Evolutionary conservation across 495 filamentous ascomycete species (phyloP), one percentile per base, ranked within the genome.

Genomic region (Acidiella bohemica): DNA sequence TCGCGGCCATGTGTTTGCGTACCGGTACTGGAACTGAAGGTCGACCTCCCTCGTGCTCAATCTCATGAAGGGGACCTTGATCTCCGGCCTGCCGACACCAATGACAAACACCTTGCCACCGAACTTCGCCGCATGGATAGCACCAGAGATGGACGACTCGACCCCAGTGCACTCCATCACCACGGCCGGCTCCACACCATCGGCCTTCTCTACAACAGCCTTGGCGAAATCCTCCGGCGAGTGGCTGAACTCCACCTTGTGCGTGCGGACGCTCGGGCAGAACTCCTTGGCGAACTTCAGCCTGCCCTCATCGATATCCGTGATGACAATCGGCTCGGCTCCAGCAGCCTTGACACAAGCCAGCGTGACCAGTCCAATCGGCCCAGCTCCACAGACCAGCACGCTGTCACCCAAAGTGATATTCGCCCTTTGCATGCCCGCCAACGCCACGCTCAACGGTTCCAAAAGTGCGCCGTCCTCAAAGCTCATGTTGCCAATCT

Each of bases 51-150:
- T 72, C 11, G 84, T 88, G 53, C 80, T 86, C 22, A 83, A 67
- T 47, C 84, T 69, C 84, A 93, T 93, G 62, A 93, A 95, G 26
- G 86, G 86, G 47, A 93, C 79, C 55, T 74, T 80, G 69, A 93
- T 86, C 72, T 93, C 84, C 54, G 84, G 84, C 75, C 81, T 90
- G 47, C 86, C 86, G 2, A 93, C 86, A 19, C 86, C 86, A 49
- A 90, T 85, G 32, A 93, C 76, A 53, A 93, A 93, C 24, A 95
- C 86, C 66, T 87, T 90, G 40, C 86, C 86, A 41, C 85, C 86
- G 51, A 93, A 93, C 59, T 86, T 84, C 49, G 85, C 73, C 23
- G 80, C 77, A 70, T 81, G 84, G 58, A 95, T 86, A 31, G 84
- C 82, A 24, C 83, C 72, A 16, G 73, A 72, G 53, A 95, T 77